These are phyloP conservation scores for Paspalum vaginatum DNA, from an alignment of 176 grass and related monocot species.

Conservation along the genomic window DNA sequence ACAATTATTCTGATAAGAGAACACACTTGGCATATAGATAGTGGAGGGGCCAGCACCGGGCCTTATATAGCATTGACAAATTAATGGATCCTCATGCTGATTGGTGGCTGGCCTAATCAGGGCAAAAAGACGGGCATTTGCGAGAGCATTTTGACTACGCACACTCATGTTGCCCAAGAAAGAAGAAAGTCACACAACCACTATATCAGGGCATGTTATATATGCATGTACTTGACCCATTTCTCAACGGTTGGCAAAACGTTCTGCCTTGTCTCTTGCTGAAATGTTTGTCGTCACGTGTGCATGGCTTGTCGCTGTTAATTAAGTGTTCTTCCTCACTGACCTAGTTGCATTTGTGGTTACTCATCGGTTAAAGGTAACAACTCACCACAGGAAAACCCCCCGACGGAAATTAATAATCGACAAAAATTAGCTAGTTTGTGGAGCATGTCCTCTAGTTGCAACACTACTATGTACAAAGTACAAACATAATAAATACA, in stretches of 20 bases:
- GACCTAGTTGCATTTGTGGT: too few relatives aligned
- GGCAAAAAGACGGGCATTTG: slow-evolving; percentile 29
- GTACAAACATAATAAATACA: too few relatives aligned
- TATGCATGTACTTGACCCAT: slow-evolving; percentile 13
- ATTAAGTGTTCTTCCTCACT: neutral
- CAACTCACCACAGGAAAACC: too few relatives aligned
- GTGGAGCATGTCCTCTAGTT: too few relatives aligned
- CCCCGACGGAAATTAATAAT: too few relatives aligned
- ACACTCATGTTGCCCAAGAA: slow-evolving; percentile 39
- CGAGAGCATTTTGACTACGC: slow-evolving; percentile 43
- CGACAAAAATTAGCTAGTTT: too few relatives aligned
- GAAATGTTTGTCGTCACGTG: neutral
- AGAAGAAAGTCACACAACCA: slow-evolving; percentile 25
- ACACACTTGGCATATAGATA: slow-evolving; percentile 19
- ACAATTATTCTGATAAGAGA: slow-evolving; percentile 33
- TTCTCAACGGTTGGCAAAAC: slow-evolving; percentile 29
- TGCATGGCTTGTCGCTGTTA: neutral
- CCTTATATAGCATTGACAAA: slow-evolving; percentile 55
- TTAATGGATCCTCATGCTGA: slow-evolving; percentile 31
- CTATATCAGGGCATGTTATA: neutral
- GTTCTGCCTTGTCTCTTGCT: slow-evolving; percentile 24
- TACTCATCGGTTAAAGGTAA: too few relatives aligned
- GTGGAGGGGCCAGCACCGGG: slow-evolving; percentile 37
- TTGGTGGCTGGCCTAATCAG: slow-evolving; percentile 45
- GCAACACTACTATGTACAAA: too few relatives aligned